Evolutionary conservation across 345 rosid genomes (phyloP).

Genomic region (Eucalyptus virginea): DNA sequence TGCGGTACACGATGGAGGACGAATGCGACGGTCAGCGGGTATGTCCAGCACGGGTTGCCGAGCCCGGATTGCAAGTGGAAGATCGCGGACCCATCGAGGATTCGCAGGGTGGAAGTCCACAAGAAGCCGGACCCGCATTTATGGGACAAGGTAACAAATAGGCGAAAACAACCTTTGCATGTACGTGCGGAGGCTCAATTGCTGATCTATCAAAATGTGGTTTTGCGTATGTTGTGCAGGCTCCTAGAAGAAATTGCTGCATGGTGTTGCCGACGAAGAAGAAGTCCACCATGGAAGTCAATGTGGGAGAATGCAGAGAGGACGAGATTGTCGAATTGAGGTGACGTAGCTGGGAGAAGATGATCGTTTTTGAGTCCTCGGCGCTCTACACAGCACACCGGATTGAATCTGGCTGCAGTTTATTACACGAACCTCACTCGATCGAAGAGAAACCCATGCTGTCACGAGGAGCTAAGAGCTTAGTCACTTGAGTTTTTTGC

Average conservation of each 20-base stretch:
- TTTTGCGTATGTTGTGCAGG: slow-evolving; percentile 3
- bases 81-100: slow-evolving; percentile 10
- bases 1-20: slow-evolving; percentile 3
- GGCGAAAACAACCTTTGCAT: not conserved
- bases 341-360: not conserved
- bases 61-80: slow-evolving; percentile 32
- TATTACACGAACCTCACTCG: not conserved
- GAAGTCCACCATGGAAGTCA: slow-evolving; percentile 10
- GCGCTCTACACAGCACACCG: not conserved
- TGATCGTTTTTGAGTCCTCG: not conserved
- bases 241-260: slow-evolving; percentile 46
- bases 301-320: slow-evolving; percentile 4
- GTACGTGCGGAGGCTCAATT: not conserved
- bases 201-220: not conserved
- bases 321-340: not conserved
- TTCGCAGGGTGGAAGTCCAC: slow-evolving; percentile 18
- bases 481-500: not conserved
- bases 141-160: slow-evolving; percentile 34
- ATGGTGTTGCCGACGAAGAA: slow-evolving; percentile 6
- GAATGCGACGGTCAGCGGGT: slow-evolving; percentile 29
- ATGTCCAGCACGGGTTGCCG: slow-evolving; percentile 3
- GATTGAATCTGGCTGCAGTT: not conserved
- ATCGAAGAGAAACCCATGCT: not conserved
- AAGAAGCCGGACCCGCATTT: slow-evolving; percentile 29
- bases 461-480: not conserved